Evolutionary conservation across 108 stramenopile species (phyloP).

Genomic region (Skeletonema potamos): DNA sequence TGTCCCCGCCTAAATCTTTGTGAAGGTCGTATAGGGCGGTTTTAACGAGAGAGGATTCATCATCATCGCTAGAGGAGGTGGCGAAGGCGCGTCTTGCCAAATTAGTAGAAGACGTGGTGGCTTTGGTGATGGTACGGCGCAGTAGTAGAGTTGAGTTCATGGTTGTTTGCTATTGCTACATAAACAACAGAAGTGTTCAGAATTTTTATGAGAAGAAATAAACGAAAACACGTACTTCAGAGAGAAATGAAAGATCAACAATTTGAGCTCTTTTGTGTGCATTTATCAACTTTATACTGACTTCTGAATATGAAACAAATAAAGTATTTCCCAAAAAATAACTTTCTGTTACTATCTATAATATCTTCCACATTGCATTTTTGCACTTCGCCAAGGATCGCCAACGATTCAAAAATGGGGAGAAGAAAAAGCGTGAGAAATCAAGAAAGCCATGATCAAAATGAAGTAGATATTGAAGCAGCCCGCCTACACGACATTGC

Average conservation of each 20-base stretch:
- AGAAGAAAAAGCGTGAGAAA: too few species aligned
- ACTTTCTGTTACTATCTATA: too few species aligned
- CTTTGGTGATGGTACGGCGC: neutral
- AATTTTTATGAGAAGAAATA: neutral
- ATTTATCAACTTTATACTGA: too few species aligned
- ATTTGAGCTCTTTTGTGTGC: neutral
- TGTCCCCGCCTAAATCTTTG: conserved; percentile 90
- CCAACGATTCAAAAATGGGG: too few species aligned
- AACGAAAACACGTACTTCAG: neutral
- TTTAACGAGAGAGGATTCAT: conserved; percentile 54
- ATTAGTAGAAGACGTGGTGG: neutral
- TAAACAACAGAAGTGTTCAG: too few species aligned
- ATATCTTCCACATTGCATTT: too few species aligned
- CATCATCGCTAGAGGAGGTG: neutral
- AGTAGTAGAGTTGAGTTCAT: neutral
- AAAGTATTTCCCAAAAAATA: too few species aligned
- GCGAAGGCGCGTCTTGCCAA: neutral
- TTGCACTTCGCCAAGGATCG: too few species aligned
- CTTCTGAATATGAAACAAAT: too few species aligned
- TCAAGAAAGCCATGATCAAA: neutral
- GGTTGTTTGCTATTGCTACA: too few species aligned
- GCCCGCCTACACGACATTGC: neutral
- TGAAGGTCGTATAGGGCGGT: conserved; percentile 92
- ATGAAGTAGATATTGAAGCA: neutral
- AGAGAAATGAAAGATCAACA: neutral